Percentiles rank a stretch among this genome's conserved stretches.
phyloP scores from a whole-genome alignment of 2,329 filamentous ascomycete species.

The Epichloe amarillans region DNA sequence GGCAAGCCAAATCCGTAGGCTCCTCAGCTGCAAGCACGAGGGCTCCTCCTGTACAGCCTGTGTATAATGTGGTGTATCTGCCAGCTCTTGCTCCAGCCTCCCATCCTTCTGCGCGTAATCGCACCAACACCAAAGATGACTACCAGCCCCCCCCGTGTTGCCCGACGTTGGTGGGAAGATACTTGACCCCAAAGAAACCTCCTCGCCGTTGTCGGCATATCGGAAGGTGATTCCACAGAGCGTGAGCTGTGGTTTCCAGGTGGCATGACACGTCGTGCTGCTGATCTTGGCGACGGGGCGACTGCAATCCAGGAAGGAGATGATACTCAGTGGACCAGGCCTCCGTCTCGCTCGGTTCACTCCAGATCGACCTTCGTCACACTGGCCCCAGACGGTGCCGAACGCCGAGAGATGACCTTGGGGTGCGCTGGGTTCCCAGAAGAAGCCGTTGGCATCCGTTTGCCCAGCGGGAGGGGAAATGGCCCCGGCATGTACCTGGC shows the following conservation, averaged over 20 bases:
- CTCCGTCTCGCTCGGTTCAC: neutral
- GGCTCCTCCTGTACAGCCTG: neutral
- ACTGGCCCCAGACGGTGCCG: neutral
- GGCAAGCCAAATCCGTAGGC: neutral
- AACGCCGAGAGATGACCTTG: neutral
- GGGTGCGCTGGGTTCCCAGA: conserved; percentile 1
- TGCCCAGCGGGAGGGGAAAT: neutral
- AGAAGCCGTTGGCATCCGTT: neutral
- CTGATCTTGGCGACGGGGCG: neutral
- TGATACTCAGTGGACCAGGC: neutral
- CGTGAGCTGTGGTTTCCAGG: neutral
- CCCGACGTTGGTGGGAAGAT: neutral
- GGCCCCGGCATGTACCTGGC: neutral
- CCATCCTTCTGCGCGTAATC: neutral
- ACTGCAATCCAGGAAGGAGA: neutral
- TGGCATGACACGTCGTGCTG: neutral
- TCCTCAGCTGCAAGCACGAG: neutral
- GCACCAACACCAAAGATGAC: neutral
- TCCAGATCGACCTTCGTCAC: neutral
- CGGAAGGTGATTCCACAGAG: neutral
- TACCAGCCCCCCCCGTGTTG: neutral
- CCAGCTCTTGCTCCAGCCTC: neutral
- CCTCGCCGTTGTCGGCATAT: neutral
- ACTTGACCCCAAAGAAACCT: neutral
- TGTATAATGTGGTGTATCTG: neutral